A percentile compares a stretch with the other conserved stretches of the same genome.
phyloP scores from a whole-genome alignment of 441 rosid genomes.

The Macaranga tanarius region DNA sequence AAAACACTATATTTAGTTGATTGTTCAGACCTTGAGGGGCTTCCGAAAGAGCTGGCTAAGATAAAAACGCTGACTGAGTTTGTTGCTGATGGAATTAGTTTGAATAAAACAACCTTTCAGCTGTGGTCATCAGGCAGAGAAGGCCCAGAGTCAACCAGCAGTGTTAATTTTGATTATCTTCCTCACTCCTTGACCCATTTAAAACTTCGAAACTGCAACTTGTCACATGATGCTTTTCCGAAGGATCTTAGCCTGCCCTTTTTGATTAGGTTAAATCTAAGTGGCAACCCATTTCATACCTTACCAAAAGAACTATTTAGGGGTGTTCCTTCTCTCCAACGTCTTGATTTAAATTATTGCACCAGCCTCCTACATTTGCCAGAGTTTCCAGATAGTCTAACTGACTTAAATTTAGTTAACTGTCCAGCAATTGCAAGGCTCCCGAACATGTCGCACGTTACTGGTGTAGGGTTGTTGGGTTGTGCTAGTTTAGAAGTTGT shows the following conservation, averaged over 20 bases:
- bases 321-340: neutral
- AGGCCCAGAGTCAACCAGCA: neutral
- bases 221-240: neutral
- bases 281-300: neutral
- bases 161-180: neutral
- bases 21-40: conserved; percentile 21
- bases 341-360: neutral
- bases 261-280: neutral
- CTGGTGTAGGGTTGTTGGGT: neutral
- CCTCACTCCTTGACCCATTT: neutral
- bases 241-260: neutral
- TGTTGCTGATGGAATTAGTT: neutral
- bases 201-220: neutral
- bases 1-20: conserved; percentile 8
- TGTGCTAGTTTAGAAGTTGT: neutral
- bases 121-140: neutral
- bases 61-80: conserved; percentile 14
- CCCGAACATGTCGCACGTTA: neutral
- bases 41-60: neutral
- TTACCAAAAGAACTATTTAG: conserved; percentile 6
- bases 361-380: conserved; percentile 8
- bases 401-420: neutral
- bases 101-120: neutral
- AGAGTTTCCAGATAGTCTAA: conserved; percentile 4
- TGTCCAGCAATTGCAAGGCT: neutral